Conservation (phyloP, 2,329 filamentous ascomycete genomes). For the Ophiostoma pallidulum region DNA sequence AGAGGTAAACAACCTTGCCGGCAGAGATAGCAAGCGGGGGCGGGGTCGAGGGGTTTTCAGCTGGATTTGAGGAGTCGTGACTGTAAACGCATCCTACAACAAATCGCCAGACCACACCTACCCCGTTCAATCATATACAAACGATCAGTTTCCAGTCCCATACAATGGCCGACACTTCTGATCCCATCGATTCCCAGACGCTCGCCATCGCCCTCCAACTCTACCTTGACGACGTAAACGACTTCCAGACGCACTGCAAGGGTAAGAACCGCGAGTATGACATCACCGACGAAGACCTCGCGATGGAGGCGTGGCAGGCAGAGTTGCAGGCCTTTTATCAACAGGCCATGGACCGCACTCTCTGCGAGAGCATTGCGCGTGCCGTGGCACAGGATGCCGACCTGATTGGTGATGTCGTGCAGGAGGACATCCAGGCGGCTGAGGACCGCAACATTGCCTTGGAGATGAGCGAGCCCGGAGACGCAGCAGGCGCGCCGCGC, state of each 20-base stretch:
- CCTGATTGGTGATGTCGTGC: slow-evolving; percentile 1
- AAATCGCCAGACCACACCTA: too few relatives aligned
- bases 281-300: slow-evolving; percentile 9
- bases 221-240: slow-evolving; percentile 17
- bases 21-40: too few relatives aligned
- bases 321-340: slow-evolving; percentile 10
- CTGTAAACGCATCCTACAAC: too few relatives aligned
- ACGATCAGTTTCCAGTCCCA: too few relatives aligned
- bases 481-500: slow-evolving; percentile 1
- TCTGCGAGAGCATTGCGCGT: slow-evolving; percentile 18
- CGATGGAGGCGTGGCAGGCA: slow-evolving; percentile 11
- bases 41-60: too few relatives aligned
- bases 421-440: slow-evolving; percentile 12
- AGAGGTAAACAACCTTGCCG: too few relatives aligned
- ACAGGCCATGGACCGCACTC: slow-evolving; percentile 8
- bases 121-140: too few relatives aligned
- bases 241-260: slow-evolving; percentile 11
- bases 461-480: neutral
- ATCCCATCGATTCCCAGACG: neutral
- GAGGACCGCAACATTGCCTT: slow-evolving; percentile 15
- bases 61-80: too few relatives aligned
- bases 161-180: neutral
- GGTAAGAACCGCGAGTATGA: slow-evolving; percentile 17
- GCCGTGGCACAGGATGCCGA: slow-evolving; percentile 15
- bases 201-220: slow-evolving; percentile 6